Conservation (phyloP, 78 protist genomes). For the Pigoraptor vietnamica region DNA sequence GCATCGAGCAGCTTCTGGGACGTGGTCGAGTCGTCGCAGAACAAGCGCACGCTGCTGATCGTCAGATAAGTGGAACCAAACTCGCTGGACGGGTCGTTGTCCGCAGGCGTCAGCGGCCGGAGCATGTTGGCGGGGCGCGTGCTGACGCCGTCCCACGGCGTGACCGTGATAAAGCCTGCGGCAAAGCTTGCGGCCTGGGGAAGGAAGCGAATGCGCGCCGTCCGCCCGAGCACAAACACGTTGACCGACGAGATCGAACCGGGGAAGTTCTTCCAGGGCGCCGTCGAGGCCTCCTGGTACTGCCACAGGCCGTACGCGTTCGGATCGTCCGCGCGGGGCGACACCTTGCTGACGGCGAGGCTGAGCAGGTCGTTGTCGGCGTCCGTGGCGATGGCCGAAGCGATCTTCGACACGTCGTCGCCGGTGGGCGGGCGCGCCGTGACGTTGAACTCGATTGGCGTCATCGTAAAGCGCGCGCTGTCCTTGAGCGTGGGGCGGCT, state of each 20-base stretch:
- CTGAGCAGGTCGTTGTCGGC: not conserved
- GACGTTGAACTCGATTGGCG: not conserved
- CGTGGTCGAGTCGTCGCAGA: not conserved
- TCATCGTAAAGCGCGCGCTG: not conserved
- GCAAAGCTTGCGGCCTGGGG: not conserved
- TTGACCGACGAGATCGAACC: not conserved
- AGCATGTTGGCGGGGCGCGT: not conserved
- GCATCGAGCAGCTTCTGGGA: not conserved
- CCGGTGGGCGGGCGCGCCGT: not conserved
- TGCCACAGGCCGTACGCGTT: not conserved
- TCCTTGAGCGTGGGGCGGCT: not conserved
- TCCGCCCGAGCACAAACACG: not conserved
- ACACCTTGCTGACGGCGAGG: not conserved
- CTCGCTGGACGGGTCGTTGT: not conserved
- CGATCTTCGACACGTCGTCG: not conserved
- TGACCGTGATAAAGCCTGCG: not conserved
- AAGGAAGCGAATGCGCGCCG: not conserved
- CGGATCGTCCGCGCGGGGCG: not conserved
- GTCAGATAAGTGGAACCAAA: not conserved
- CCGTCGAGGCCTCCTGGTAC: not conserved
- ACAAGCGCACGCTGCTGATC: not conserved
- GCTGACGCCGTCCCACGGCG: not conserved
- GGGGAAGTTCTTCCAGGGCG: not conserved
- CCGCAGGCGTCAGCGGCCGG: not conserved
- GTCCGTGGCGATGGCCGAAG: not conserved